Evolutionary conservation across 495 filamentous ascomycete species (phyloP), one percentile per base, ranked within the genome.

Genomic region (Delitschia confertaspora): DNA sequence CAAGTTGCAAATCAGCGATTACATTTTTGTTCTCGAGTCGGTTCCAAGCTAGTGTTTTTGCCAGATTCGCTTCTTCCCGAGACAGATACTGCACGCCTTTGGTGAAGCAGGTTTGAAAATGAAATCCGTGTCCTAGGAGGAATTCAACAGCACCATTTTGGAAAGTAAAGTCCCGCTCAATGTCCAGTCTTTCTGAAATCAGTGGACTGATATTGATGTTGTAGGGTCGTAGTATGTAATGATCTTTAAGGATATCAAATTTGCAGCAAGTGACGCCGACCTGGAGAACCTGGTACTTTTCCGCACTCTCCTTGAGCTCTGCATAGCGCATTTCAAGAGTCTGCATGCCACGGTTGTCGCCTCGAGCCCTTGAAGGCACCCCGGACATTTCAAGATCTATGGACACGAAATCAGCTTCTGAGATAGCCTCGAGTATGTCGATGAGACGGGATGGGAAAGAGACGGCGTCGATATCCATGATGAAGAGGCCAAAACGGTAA

Each of bases 351-450:
- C 48, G 32, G 37, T 42, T 33, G 20, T 16, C 21, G 37, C 38
- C 41, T 30, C 35, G 38, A 40, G 49, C 17, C 17, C 58, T 55
- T 30, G 63, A 51, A 14, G 61, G 44, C 33, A 93, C 78, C 0
- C 85, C 85, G 3, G 78, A 83, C 49, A 91, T 72, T 58, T 93
- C 86, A 17, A 88, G 65, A 51, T 91, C 86, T 27, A 91, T 57
- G 0, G 80, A 58, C 2, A 91, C 78, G 53, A 85, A 88, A 19
- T 68, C 65, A 16, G 81, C 70, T 13, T 72, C 63, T 13, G 72
- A 64, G 23, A 89, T 73, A 13, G 71, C 67, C 6, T 70, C 54
- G 5, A 88, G 58, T 14, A 89, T 69, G 13, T 60, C 59, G 0
- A 82, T 72, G 2, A 89, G 63, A 11, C 71, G 58, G 27, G 60